These are phyloP conservation scores for Arthromyces matolae DNA, from an alignment of 768 basidiomycete species.

Conservation along the genomic window DNA sequence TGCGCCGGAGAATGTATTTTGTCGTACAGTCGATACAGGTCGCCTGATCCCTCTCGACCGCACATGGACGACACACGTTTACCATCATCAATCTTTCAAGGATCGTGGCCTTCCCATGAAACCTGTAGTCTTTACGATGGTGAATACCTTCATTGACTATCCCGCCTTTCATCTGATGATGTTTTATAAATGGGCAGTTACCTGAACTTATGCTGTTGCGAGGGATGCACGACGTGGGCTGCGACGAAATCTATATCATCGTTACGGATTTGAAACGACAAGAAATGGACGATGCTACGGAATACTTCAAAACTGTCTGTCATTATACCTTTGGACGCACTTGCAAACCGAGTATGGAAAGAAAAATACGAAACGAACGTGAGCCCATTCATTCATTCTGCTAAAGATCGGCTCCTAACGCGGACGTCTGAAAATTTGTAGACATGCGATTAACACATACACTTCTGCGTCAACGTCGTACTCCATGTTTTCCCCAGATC, in stretches of 20 bases:
- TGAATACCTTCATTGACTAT: constrained; percentile 26
- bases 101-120: constrained; percentile 73
- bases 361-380: constrained; percentile 70
- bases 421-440: constrained; percentile 12
- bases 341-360: constrained; percentile 64
- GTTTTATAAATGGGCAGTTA: constrained; percentile 39
- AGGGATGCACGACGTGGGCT: constrained; percentile 77
- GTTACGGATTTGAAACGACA: constrained; percentile 76
- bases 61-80: constrained; percentile 80
- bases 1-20: constrained; percentile 75
- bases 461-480: constrained; percentile 64
- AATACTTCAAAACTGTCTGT: constrained; percentile 75
- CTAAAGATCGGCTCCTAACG: background rate
- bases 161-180: constrained; percentile 8
- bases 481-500: constrained; percentile 79
- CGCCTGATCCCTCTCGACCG: constrained; percentile 77
- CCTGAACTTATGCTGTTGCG: constrained; percentile 77
- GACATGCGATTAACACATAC: constrained; percentile 69
- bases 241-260: constrained; percentile 76
- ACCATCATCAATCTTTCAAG: constrained; percentile 72
- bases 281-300: constrained; percentile 79
- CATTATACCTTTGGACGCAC: constrained; percentile 58
- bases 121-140: constrained; percentile 81
- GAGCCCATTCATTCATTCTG: constrained; percentile 25
- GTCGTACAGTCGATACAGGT: constrained; percentile 73